Evolutionary conservation across 768 basidiomycete species (phyloP).

Genomic region (Leucocoprinus sp.): DNA sequence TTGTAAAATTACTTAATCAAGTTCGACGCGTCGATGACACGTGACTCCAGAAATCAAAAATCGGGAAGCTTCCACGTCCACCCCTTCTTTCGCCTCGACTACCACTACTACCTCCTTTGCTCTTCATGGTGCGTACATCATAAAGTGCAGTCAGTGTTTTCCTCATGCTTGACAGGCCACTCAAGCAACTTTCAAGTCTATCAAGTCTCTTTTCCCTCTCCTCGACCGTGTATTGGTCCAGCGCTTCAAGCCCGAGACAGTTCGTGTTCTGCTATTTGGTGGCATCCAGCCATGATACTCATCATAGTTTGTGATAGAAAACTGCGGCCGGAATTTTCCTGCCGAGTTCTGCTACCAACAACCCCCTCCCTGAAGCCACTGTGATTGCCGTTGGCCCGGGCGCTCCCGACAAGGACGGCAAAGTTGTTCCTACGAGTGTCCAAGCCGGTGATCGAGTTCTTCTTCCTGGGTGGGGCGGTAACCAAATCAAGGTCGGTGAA

Average conservation of each 20-base stretch:
- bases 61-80: slow-evolving; percentile 1
- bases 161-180: slow-evolving; percentile 42
- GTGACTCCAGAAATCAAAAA: slow-evolving; percentile 9
- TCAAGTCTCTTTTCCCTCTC: slow-evolving; percentile 83
- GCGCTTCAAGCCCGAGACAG: slow-evolving; percentile 93
- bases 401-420: slow-evolving; percentile 81
- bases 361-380: slow-evolving; percentile 92
- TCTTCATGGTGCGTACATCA: slow-evolving; percentile 1
- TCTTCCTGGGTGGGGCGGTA: slow-evolving; percentile 95
- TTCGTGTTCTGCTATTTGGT: slow-evolving; percentile 30
- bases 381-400: slow-evolving; percentile 96
- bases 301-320: slow-evolving; percentile 53
- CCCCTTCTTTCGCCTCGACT: background rate
- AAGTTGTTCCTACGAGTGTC: slow-evolving; percentile 64
- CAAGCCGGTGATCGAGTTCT: slow-evolving; percentile 89
- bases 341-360: slow-evolving; percentile 79
- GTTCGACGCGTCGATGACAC: slow-evolving; percentile 9
- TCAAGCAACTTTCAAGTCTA: slow-evolving; percentile 92
- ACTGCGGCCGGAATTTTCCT: slow-evolving; percentile 95
- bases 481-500: slow-evolving; percentile 91
- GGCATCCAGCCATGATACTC: background rate
- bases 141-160: background rate
- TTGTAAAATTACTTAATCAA: too few species aligned
- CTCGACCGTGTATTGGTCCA: slow-evolving; percentile 97
- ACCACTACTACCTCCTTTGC: background rate